Base-by-base conservation (phyloP, 257 asterid genomes). In the Capsicum pubescens region DNA sequence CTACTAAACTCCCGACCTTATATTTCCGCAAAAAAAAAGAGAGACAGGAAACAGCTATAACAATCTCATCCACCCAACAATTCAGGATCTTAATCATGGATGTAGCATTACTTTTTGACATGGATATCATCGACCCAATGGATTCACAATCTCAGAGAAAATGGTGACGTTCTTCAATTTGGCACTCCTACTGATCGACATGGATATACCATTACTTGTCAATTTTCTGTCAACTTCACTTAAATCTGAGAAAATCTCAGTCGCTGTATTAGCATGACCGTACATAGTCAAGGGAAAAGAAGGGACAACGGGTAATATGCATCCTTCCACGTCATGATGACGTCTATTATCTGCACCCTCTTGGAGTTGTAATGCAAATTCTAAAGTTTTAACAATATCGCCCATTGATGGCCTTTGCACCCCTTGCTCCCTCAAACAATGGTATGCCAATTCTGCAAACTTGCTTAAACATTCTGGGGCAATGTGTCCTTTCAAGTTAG, bases 331-430 rank as follows among this genome's bases (percentile, higher is more conserved):
- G 36, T 8, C 3, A 1, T 26, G 32, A 26, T 26, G 32, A 26
- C 69, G 83, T 19, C 86, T 52, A 8, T 84, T 61, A 42, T 91
- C 91, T 0, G 90, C 91, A 10, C 84, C 87, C 48, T 87, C 91
- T 36, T 94, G 97, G 67, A 90, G 88, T 84, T 90, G 90, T 79
- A 90, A 58, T 1, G 94, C 93, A 16, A 90, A 91, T 83, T 94
- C 95, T 17, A 94, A 90, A 74, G 90, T 88, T 92, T 95, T 84
- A 52, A 94, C 90, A 8, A 92, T 87, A 82, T 94, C 94, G 50
- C 69, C 88, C 95, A 90, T 94, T 1, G 92, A 10, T 0, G 94
- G 93, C 82, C 98, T 83, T 2, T 92, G 90, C 0, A 50, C 57
- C 42, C 94, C 92, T 6, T 79, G 77, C 16, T 89, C 90, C 56